Evolutionary conservation across 805 yeast genomes (phyloP).

Genomic region (Groenewaldozyma tartarivorans): DNA sequence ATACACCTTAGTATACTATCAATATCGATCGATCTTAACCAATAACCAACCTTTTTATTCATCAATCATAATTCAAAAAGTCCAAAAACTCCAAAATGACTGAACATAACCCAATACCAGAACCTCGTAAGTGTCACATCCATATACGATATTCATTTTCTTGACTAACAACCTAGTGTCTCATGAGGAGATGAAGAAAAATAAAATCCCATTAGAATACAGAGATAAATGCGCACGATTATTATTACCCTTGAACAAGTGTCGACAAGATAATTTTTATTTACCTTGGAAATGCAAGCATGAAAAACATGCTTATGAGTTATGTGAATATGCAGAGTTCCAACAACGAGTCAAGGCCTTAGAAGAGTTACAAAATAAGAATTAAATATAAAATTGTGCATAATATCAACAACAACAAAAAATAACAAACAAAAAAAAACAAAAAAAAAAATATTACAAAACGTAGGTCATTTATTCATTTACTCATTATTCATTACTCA

Average conservation of each 20-base stretch:
- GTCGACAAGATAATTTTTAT: conserved; percentile 47
- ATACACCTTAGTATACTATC: too few species aligned
- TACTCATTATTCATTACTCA: too few species aligned
- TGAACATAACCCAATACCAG: too few species aligned
- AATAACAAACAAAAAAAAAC: too few species aligned
- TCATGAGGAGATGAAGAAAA: conserved; percentile 73
- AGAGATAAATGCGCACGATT: conserved; percentile 75
- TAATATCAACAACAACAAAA: not conserved
- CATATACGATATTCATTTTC: not conserved
- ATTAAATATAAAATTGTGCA: conserved; percentile 1
- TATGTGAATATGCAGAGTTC: conserved; percentile 75
- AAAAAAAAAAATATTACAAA: conserved; percentile 1
- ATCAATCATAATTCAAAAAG: too few species aligned
- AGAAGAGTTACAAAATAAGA: conserved; percentile 34
- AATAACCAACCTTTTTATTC: too few species aligned
- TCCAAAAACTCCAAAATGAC: too few species aligned
- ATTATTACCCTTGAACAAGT: conserved; percentile 50
- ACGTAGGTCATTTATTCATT: too few species aligned
- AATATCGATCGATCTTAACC: too few species aligned
- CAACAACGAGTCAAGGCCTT: conserved; percentile 70
- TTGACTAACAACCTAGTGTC: conserved; percentile 53
- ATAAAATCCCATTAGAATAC: conserved; percentile 68
- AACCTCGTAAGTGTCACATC: not conserved
- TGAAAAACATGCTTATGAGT: conserved; percentile 76
- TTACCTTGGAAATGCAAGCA: conserved; percentile 66